Evolutionary conservation across 306 rosid species (phyloP).

Genomic region (Bauhinia variegata): DNA sequence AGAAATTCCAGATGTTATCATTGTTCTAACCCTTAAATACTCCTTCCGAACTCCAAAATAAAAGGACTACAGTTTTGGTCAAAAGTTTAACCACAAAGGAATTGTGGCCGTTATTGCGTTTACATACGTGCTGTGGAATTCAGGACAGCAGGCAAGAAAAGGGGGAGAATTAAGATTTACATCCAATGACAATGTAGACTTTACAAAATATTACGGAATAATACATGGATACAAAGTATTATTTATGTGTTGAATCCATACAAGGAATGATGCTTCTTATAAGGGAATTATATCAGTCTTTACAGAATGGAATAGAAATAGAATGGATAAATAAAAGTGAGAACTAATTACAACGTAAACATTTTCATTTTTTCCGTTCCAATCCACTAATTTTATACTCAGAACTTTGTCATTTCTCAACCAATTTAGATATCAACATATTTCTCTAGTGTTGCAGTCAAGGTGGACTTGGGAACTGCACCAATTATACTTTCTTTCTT

Average conservation of each 20-base stretch:
- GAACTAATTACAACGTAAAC: slow-evolving; percentile 1
- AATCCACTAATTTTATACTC: slow-evolving; percentile 11
- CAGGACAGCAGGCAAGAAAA: background rate
- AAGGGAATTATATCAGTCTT: slow-evolving; percentile 18
- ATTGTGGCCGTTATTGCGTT: too few relatives aligned
- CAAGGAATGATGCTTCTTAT: slow-evolving; percentile 24
- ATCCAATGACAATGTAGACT: background rate
- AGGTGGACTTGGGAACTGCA: slow-evolving; percentile 86
- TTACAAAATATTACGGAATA: slow-evolving; percentile 28
- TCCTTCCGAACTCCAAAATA: too few relatives aligned
- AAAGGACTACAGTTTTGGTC: too few relatives aligned
- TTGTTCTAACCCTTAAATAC: too few relatives aligned
- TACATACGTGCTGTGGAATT: background rate
- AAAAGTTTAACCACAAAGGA: too few relatives aligned
- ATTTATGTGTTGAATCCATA: slow-evolving; percentile 23
- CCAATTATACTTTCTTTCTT: slow-evolving; percentile 86
- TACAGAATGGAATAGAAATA: slow-evolving; percentile 25
- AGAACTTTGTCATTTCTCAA: background rate
- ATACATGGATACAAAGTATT: slow-evolving; percentile 20
- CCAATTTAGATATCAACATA: slow-evolving; percentile 49
- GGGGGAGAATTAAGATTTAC: slow-evolving; percentile 17
- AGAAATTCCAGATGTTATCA: too few relatives aligned
- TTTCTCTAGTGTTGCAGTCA: slow-evolving; percentile 71
- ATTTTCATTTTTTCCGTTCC: slow-evolving; percentile 26
- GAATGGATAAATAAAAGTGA: slow-evolving; percentile 36